Base-by-base conservation (phyloP, 441 rosid species). In the Geranium incanum region DNA sequence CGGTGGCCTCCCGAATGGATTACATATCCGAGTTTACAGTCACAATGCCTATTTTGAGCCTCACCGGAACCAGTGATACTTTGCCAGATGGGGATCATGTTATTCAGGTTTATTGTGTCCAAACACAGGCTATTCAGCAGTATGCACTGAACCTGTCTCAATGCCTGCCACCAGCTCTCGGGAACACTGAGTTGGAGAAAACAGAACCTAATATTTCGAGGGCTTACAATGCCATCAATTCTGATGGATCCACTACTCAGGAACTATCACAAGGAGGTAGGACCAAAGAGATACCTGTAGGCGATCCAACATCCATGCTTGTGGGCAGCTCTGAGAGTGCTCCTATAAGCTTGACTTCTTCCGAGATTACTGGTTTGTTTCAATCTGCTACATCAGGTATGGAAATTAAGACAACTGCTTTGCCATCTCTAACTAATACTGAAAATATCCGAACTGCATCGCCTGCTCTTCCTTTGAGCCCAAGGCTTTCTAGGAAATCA, bases 21-120 rank as follows among this genome's bases (percentile, higher is more conserved):
- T 89, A 90, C 82, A 80, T 95, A 74, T 84, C 98, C 36, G 98
- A 86, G 75, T 92, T 92, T 83, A 82, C 91, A 1, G 98, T 95
- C 68, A 84, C 95, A 23, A 87, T 92, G 96, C 97, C 97, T 72
- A 92, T 95, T 70, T 80, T 92, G 83, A 85, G 88, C 69, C 80
- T 85, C 36, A 82, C 88, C 9, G 86, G 82, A 69, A 82, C 88
- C 52, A 85, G 86, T 60, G 86, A 85, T 63, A 73, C 78, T 75
- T 76, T 80, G 62, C 76, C 85, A 0, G 84, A 82, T 69, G 87
- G 84, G 77, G 86, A 82, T 55, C 86, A 82, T 67, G 70, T 82
- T 6, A 81, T 85, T 13, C 88, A 85, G 78, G 82, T 85, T 9
- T 85, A 85, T 74, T 85, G 88, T 12, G 84, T 85, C 33, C 88